Conservation (phyloP, 805 yeast genomes). For the Candida patagonica region DNA sequence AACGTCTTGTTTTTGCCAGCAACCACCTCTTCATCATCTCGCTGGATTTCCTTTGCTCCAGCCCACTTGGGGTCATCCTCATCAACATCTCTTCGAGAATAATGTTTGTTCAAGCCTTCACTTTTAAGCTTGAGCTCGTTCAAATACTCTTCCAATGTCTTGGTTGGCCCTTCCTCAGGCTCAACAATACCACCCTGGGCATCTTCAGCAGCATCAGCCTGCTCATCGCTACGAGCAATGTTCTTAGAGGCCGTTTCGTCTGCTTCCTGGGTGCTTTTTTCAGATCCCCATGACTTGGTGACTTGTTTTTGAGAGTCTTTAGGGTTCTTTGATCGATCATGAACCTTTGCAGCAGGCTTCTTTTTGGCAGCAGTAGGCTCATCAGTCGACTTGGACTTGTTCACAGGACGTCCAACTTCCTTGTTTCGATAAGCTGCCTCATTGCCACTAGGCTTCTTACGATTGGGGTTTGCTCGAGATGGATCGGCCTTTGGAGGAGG, state of each 20-base stretch:
- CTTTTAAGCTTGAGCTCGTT: constrained; percentile 37
- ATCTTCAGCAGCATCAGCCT: constrained; percentile 30
- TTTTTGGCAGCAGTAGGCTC: constrained; percentile 30
- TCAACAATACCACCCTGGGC: constrained; percentile 32
- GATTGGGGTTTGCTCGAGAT: constrained; percentile 54
- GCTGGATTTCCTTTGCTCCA: constrained; percentile 52
- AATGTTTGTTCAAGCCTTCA: constrained; percentile 21
- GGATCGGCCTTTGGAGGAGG: constrained; percentile 52
- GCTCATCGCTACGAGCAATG: constrained; percentile 31
- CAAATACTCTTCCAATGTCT: constrained; percentile 82
- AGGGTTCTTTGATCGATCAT: constrained; percentile 78
- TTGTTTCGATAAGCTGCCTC: constrained; percentile 77
- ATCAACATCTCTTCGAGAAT: constrained; percentile 37
- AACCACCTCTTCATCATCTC: constrained; percentile 52
- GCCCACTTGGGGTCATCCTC: constrained; percentile 40
- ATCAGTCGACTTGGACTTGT: constrained; percentile 32
- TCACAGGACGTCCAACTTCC: constrained; percentile 57
- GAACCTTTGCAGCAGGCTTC: constrained; percentile 42
- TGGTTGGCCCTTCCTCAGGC: constrained; percentile 40
- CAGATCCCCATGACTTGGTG: constrained; percentile 83
- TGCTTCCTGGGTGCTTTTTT: constrained; percentile 59
- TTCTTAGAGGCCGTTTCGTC: constrained; percentile 41
- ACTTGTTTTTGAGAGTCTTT: constrained; percentile 77
- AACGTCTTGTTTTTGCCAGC: constrained; percentile 58
- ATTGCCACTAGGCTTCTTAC: constrained; percentile 52